phyloP scores from a whole-genome alignment of 345 rosid species.

The Eucalyptus caleyi region DNA sequence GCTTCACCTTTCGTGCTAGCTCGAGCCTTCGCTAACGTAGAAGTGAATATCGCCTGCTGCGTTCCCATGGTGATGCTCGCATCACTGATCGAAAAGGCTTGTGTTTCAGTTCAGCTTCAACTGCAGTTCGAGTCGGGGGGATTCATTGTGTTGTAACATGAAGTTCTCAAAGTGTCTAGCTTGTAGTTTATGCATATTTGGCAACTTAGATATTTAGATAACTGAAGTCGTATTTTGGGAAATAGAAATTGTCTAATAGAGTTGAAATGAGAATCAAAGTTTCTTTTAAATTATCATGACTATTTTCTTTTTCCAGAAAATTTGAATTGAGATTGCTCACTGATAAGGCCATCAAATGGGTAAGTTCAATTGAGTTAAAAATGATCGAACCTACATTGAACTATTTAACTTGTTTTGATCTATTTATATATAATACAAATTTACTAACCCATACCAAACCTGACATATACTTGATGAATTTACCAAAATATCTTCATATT shows the following conservation, averaged over 20 bases:
- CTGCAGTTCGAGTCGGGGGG: conserved; percentile 16
- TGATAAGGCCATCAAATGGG: fast-evolving
- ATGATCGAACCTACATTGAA: background rate
- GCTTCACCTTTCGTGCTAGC: conserved; percentile 14
- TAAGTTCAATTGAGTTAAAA: fast-evolving
- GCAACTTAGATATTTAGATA: background rate
- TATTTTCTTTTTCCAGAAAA: background rate
- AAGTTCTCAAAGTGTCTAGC: conserved; percentile 12
- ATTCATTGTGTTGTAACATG: conserved; percentile 13
- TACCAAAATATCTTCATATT: background rate
- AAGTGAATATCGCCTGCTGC: conserved; percentile 23
- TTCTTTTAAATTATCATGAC: background rate
- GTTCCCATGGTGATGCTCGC: conserved; percentile 17
- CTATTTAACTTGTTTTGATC: background rate
- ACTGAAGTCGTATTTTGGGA: background rate
- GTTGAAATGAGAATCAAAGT: too few relatives aligned
- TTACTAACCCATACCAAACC: background rate
- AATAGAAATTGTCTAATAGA: background rate
- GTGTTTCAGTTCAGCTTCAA: conserved; percentile 39
- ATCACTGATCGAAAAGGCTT: background rate
- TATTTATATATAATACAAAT: too few relatives aligned
- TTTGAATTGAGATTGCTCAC: conserved; percentile 8
- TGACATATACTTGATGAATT: fast-evolving
- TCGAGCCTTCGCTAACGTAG: conserved; percentile 27
- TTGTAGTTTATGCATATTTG: conserved; percentile 26